Evolutionary conservation across 2,329 filamentous ascomycete genomes (phyloP).

Genomic region (Nannizzia gypsea): DNA sequence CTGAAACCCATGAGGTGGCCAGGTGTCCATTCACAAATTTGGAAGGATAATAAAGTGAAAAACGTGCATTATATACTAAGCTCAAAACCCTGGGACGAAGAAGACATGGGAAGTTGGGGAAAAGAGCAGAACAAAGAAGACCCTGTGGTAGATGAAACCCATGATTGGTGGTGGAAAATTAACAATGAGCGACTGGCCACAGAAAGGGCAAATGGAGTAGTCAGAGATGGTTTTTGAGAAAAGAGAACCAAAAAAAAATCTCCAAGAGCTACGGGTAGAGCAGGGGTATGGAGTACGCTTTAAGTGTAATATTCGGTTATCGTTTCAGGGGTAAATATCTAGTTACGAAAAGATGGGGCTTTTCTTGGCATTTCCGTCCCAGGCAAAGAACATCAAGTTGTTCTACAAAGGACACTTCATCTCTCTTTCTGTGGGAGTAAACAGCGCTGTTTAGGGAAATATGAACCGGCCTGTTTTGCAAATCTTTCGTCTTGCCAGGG

Average conservation of each 20-base stretch:
- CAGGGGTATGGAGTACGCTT: no score
- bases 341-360: not conserved
- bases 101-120: constrained; percentile 1
- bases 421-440: no score
- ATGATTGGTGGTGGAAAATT: constrained; percentile 48
- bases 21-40: constrained; percentile 47
- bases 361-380: no score
- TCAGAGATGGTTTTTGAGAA: constrained; percentile 38
- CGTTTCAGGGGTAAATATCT: no score
- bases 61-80: constrained; percentile 52
- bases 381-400: no score
- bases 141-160: constrained; percentile 34
- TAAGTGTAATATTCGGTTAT: no score
- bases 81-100: constrained; percentile 53
- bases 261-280: no score
- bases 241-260: no score
- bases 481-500: no score
- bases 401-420: no score
- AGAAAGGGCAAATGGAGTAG: constrained; percentile 39
- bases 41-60: constrained; percentile 49
- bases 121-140: not conserved
- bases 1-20: constrained; percentile 47
- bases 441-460: not conserved
- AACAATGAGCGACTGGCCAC: constrained; percentile 38
- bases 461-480: not conserved